Conservation (phyloP, 2,329 filamentous ascomycete genomes). For the Didymella segeticola region DNA sequence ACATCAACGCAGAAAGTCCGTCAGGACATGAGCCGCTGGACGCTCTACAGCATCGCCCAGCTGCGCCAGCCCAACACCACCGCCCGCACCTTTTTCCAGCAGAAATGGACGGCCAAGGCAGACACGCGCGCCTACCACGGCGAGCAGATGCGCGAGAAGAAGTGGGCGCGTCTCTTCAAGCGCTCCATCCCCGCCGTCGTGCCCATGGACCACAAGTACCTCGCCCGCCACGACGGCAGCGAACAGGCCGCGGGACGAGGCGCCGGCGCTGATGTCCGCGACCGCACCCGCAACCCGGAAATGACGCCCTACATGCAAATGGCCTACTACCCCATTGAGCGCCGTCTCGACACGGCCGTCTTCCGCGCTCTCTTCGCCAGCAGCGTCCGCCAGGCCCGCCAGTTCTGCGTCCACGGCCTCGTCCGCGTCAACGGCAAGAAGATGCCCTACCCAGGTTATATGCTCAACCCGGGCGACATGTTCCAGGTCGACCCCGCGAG, state of each 20-base stretch:
- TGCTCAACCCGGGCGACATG: constrained; percentile 96
- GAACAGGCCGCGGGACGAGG: constrained; percentile 84
- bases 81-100: constrained; percentile 83
- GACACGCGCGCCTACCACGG: constrained; percentile 87
- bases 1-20: constrained; percentile 77
- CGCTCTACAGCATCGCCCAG: constrained; percentile 84
- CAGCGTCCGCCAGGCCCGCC: constrained; percentile 88
- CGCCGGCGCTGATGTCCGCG: constrained; percentile 69
- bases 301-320: constrained; percentile 94
- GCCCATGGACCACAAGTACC: constrained; percentile 80
- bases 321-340: constrained; percentile 89
- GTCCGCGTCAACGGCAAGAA: constrained; percentile 97
- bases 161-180: constrained; percentile 94
- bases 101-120: constrained; percentile 95
- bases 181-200: constrained; percentile 81
- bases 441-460: constrained; percentile 93
- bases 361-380: constrained; percentile 94
- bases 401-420: constrained; percentile 90
- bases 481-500: constrained; percentile 92
- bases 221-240: constrained; percentile 82
- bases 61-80: constrained; percentile 52
- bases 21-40: constrained; percentile 97
- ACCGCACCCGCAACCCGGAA: too few species aligned
- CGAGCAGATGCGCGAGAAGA: constrained; percentile 89
- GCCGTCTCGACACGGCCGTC: constrained; percentile 90